Evolutionary conservation across 345 rosid species (phyloP).

Genomic region (Arabis hirsuta): DNA sequence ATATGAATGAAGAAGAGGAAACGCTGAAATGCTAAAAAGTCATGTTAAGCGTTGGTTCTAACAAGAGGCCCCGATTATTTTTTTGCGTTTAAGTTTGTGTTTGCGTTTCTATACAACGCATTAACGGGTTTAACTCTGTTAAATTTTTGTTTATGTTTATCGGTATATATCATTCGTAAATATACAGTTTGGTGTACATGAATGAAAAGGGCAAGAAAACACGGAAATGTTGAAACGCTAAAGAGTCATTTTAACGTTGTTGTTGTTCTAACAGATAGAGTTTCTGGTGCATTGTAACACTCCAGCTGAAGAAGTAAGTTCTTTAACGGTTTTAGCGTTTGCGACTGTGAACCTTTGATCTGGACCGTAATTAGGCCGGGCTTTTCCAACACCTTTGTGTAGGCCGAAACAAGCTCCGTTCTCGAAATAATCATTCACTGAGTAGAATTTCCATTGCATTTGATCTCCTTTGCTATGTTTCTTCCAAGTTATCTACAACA

Average conservation of each 20-base stretch:
- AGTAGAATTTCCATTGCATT: slow-evolving; percentile 63
- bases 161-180: slow-evolving; percentile 14
- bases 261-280: slow-evolving; percentile 41
- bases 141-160: not conserved
- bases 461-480: slow-evolving; percentile 34
- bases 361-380: slow-evolving; percentile 51
- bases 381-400: slow-evolving; percentile 51
- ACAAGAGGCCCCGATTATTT: slow-evolving; percentile 19
- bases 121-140: not conserved
- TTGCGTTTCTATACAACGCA: not conserved
- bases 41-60: not conserved
- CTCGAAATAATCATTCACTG: slow-evolving; percentile 55
- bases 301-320: slow-evolving; percentile 60
- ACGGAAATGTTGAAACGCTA: slow-evolving; percentile 8
- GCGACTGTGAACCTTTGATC: slow-evolving; percentile 56
- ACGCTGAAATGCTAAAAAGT: not conserved
- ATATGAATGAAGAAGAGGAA: slow-evolving; percentile 27
- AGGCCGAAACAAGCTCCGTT: slow-evolving; percentile 64
- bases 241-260: slow-evolving; percentile 16
- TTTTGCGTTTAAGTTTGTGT: not conserved
- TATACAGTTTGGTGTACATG: slow-evolving; percentile 6
- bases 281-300: slow-evolving; percentile 50
- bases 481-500: slow-evolving; percentile 64
- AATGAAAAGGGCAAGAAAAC: slow-evolving; percentile 8
- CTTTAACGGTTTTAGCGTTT: slow-evolving; percentile 47